Evolutionary conservation across 768 basidiomycete genomes (phyloP), one percentile per base, ranked within the genome.

Genomic region (Trametes villosa): DNA sequence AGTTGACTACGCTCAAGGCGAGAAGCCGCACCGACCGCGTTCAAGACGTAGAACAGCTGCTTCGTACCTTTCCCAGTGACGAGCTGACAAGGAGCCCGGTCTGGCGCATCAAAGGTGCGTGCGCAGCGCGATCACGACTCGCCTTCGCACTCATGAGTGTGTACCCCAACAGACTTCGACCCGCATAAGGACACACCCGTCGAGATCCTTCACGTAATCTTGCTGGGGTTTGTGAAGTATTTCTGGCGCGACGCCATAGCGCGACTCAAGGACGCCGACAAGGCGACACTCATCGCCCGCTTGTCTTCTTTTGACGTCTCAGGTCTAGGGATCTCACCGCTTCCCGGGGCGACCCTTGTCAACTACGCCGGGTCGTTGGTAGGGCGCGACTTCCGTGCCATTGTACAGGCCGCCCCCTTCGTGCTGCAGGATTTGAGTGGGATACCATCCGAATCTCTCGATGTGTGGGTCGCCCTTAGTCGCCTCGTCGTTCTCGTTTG

Each of bases 201-300:
- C 0, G 78, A 81, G 57, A 77, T 81, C 34, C 67, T 81, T 0
- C 80, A 82, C 63, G 74, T 77, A 4, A 62, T 80, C 20, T 67
- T 81, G 0, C 74, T 81, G 3, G 79, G 80, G 0, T 74, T 80
- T 66, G 74, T 81, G 42, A 82, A 82, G 49, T 83, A 82, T 59
- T 71, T 79, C 30, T 83, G 81, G 80, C 71, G 74, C 0, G 79
- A 82, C 65, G 65, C 70, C 20, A 57, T 67, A 1, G 26, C 30
- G 17, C 52, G 40, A n/a, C 22, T 53, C 8, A 65, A 70, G 17
- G 59, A 55, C 20, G 40, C 55, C 0, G 46, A 71, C 30, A 76
- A 76, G 50, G 49, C 63, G 6, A 29, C 66, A 9, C 65, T 80
- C 0, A 68, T 65, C 0, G 46, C 62, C 2, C 70, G 76, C 0